Percentiles rank a stretch among this genome's conserved stretches.
phyloP scores from a whole-genome alignment of 805 yeast genomes.

The Metschnikowia similis region DNA sequence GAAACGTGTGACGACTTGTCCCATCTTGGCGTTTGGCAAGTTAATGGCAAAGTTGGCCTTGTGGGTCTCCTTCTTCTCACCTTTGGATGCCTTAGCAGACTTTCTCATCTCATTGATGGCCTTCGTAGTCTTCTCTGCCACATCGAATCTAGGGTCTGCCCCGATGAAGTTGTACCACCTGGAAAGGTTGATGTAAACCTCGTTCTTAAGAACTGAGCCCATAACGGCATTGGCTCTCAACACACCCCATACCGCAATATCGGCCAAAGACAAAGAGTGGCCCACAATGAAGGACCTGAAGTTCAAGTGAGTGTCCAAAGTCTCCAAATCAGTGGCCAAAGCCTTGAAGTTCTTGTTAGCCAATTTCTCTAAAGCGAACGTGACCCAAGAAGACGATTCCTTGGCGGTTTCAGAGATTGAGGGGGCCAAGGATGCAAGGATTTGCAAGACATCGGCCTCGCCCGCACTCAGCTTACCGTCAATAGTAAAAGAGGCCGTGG shows the following conservation, averaged over 20 bases:
- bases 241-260: conserved; percentile 89
- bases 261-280: conserved; percentile 66
- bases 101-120: conserved; percentile 73
- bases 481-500: conserved; percentile 41
- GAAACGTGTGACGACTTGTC: conserved; percentile 96
- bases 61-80: conserved; percentile 79
- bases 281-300: conserved; percentile 78
- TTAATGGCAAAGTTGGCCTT: conserved; percentile 95
- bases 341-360: conserved; percentile 85
- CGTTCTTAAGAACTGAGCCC: conserved; percentile 84
- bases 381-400: conserved; percentile 52
- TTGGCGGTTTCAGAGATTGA: conserved; percentile 24
- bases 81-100: conserved; percentile 46
- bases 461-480: conserved; percentile 42
- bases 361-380: conserved; percentile 63
- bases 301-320: conserved; percentile 77
- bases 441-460: conserved; percentile 43
- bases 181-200: conserved; percentile 77
- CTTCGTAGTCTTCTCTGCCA: conserved; percentile 60
- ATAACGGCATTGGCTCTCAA: conserved; percentile 89
- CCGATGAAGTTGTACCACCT: conserved; percentile 88
- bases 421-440: conserved; percentile 53
- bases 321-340: conserved; percentile 70
- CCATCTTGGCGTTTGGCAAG: conserved; percentile 84
- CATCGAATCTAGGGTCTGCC: conserved; percentile 59